phyloP scores from a whole-genome alignment of 208 protist species.

The Trichomonas vaginalis region DNA sequence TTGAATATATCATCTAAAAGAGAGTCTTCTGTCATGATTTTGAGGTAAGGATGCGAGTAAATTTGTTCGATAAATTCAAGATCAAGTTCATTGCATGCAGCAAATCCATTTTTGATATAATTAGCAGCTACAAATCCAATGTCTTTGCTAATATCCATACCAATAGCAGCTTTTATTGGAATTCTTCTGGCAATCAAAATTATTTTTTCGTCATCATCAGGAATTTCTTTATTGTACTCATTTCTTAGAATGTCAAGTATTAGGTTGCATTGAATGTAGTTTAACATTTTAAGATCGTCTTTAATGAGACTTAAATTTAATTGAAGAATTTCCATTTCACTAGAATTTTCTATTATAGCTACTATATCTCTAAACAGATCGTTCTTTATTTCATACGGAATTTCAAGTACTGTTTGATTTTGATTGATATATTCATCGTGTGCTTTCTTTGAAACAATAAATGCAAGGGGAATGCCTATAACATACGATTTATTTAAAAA shows the following conservation, averaged over 20 bases:
- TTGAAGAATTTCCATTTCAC: background rate
- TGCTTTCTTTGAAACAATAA: background rate
- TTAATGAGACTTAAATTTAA: background rate
- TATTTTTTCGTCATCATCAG: background rate
- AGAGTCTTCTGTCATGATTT: background rate
- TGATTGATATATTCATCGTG: background rate
- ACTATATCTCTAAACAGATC: too few species aligned
- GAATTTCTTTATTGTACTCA: background rate
- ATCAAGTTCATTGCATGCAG: background rate
- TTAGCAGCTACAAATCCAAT: background rate
- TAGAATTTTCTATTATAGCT: background rate
- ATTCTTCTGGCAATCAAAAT: background rate
- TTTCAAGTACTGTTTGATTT: background rate
- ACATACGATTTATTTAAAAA: background rate
- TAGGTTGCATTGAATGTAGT: background rate
- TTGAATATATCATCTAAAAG: background rate
- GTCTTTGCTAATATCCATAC: background rate
- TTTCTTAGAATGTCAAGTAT: background rate
- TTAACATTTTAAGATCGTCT: background rate
- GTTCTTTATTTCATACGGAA: background rate
- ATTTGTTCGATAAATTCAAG: background rate
- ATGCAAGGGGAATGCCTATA: background rate
- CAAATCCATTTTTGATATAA: background rate
- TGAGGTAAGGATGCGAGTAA: background rate
- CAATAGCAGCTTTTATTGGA: too few species aligned